phyloP scores from a whole-genome alignment of 257 asterid genomes.

The Anisodus tanguticus region DNA sequence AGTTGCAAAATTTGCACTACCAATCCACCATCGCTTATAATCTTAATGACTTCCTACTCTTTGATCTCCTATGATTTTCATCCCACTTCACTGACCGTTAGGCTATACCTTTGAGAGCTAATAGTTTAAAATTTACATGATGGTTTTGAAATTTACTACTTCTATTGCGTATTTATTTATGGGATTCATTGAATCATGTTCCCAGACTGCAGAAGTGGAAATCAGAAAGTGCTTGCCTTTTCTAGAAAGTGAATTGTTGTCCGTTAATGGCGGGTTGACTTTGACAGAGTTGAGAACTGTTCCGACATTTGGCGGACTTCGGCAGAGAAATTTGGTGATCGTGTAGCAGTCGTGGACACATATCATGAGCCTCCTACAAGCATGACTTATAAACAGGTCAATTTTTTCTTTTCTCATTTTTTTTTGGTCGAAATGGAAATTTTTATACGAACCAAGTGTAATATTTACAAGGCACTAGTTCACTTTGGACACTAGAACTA shows the following conservation, averaged over 20 bases:
- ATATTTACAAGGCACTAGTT: too few species aligned
- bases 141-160: background rate
- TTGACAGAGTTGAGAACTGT: conserved; percentile 71
- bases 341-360: conserved; percentile 73
- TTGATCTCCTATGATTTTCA: too few species aligned
- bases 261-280: conserved; percentile 49
- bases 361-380: conserved; percentile 86
- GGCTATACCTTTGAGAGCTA: too few species aligned
- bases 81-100: too few species aligned
- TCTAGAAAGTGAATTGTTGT: conserved; percentile 55
- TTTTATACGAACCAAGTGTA: too few species aligned
- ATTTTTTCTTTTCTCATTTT: conserved; percentile 15
- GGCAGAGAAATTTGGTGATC: conserved; percentile 80
- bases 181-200: background rate
- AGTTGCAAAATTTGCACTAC: too few species aligned
- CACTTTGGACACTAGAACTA: too few species aligned
- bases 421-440: too few species aligned
- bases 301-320: conserved; percentile 93
- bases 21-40: background rate
- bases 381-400: conserved; percentile 79
- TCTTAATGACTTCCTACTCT: background rate
- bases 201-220: conserved; percentile 39
- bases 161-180: background rate
- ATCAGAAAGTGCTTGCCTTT: conserved; percentile 73
- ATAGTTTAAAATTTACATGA: too few species aligned